Conservation (phyloP, 2,329 filamentous ascomycete species). For the Ophiocordyceps polyrhachis-furcata region DNA sequence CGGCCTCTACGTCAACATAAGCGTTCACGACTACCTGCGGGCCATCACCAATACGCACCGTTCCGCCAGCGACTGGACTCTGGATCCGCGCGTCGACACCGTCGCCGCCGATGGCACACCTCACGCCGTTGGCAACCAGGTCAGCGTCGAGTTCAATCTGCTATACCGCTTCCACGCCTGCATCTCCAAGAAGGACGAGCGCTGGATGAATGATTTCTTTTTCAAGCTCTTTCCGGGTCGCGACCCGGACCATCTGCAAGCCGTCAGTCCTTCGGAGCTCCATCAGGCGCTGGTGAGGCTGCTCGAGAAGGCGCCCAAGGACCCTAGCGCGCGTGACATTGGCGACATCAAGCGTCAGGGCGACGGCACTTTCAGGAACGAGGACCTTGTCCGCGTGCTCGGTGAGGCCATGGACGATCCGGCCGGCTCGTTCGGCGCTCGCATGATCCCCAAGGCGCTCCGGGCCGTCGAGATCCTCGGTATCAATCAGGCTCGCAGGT, state of each 20-base stretch:
- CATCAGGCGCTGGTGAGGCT: conserved; percentile 17
- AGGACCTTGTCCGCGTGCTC: conserved; percentile 37
- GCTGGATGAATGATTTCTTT: conserved; percentile 39
- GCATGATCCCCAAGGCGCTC: conserved; percentile 38
- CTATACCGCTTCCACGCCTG: conserved; percentile 48
- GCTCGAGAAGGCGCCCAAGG: conserved; percentile 19
- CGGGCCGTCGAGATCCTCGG: conserved; percentile 43
- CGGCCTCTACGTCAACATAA: conserved; percentile 38
- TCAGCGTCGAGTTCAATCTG: conserved; percentile 50
- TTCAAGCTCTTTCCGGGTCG: conserved; percentile 21
- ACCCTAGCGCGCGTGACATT: conserved; percentile 29
- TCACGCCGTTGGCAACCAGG: conserved; percentile 44
- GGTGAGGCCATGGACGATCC: conserved; percentile 40
- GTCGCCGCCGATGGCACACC: conserved; percentile 25
- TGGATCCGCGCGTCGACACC: conserved; percentile 44
- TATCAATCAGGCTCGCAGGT: conserved; percentile 41
- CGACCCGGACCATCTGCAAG: conserved; percentile 12
- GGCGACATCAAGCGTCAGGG: conserved; percentile 25
- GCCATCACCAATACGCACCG: conserved; percentile 42
- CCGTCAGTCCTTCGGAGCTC: conserved; percentile 18
- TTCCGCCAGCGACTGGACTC: conserved; percentile 38
- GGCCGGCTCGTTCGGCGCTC: conserved; percentile 38
- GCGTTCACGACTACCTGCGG: conserved; percentile 38
- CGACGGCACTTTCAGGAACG: conserved; percentile 35
- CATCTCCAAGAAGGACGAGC: conserved; percentile 40